Evolutionary conservation across 192 early-diverging fungal species (phyloP).

Genomic region (Thamnidium elegans): DNA sequence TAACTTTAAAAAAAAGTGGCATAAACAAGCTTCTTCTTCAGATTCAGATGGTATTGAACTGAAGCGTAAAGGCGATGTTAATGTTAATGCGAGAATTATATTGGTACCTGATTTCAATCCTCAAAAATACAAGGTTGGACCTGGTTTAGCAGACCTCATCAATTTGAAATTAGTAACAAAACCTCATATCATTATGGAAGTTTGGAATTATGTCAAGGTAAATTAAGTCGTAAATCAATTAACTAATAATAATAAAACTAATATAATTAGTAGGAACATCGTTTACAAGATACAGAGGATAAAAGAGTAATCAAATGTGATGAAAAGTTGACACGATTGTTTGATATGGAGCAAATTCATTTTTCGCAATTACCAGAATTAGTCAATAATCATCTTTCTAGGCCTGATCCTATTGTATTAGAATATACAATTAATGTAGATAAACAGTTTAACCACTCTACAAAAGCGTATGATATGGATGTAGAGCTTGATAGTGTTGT

Average conservation of each 20-base stretch:
- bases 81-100: constrained; percentile 78
- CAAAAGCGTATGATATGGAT: constrained; percentile 87
- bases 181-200: constrained; percentile 72
- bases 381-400: constrained; percentile 68
- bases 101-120: constrained; percentile 77
- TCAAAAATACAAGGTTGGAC: constrained; percentile 77
- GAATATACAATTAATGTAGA: constrained; percentile 87
- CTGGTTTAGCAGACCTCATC: constrained; percentile 70
- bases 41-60: constrained; percentile 90
- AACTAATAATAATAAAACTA: constrained; percentile 32
- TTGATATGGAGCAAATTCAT: constrained; percentile 61
- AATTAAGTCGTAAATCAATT: neutral
- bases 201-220: constrained; percentile 98
- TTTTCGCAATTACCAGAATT: constrained; percentile 84
- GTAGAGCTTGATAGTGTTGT: constrained; percentile 82
- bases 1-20: constrained; percentile 38
- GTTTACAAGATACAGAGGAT: constrained; percentile 88
- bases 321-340: constrained; percentile 65
- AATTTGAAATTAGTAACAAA: constrained; percentile 74
- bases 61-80: constrained; percentile 84
- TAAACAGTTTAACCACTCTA: constrained; percentile 69
- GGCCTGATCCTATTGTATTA: constrained; percentile 84
- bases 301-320: constrained; percentile 86
- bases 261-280: constrained; percentile 56
- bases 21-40: constrained; percentile 43